Evolutionary conservation across 306 rosid genomes (phyloP), one percentile per base, ranked within the genome.

Genomic region (Betula pendula): DNA sequence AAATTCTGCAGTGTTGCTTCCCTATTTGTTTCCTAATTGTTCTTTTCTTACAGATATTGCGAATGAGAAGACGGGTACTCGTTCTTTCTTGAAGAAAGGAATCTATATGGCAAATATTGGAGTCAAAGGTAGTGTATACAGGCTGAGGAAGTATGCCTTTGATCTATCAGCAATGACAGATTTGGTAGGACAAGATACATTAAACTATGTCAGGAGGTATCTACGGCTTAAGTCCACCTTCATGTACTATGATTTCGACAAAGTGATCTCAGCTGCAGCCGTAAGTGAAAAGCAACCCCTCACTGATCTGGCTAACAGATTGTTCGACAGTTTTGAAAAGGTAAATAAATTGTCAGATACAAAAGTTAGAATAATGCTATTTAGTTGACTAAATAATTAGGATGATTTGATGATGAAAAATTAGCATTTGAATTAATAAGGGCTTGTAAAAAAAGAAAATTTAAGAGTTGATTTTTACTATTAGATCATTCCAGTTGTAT

Each of bases 121-220:
- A 45, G 80, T 76, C 14, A 84, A 84, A 81, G 96, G 92, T 72
- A 92, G 97, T 22, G 88, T 80, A 75, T 85, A 71, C 24, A 90
- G 99, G 86, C 85, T 92, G 11, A 95, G 86, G 85, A 90, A 81
- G 44, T 84, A 70, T 73, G 86, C 97, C 0, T 92, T 90, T 82
- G 99, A 92, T 89, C 97, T 92, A 66, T 78, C 92, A 55, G 92
- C 97, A 17, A 88, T 95, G 97, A 90, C 91, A 2, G 97, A 89
- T 87, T 87, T 96, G 85, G 49, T 92, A 16, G 86, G 84, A 45
- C 86, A 81, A 87, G 97, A 88, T 76, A 89, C 89, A 55, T 78
- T 96, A 51, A 89, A 88, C 78, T 96, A 91, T 81, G 99, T 92
- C 33, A 86, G 90, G 77, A 89, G 77, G 85, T 95, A 88, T 84